These are phyloP conservation scores for Lachancea waltii DNA, from an alignment of 805 yeast species.

Conservation along the genomic window DNA sequence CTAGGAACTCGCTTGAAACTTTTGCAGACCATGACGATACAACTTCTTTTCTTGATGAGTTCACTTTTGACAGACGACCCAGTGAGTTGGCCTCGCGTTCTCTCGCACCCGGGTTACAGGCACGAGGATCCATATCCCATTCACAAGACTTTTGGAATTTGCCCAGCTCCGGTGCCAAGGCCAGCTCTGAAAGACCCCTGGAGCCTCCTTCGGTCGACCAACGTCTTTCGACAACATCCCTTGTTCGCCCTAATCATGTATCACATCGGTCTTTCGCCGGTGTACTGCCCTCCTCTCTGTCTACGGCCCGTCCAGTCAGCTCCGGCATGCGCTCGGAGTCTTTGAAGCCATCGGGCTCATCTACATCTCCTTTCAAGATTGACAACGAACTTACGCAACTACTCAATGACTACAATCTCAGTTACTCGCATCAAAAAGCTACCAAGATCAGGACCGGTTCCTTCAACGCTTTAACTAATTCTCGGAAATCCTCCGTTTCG, in stretches of 20 bases:
- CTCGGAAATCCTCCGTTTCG: slow-evolving; percentile 6
- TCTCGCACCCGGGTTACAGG: slow-evolving; percentile 10
- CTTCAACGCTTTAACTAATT: slow-evolving; percentile 8
- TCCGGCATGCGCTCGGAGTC: slow-evolving; percentile 4
- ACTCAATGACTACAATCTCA: slow-evolving; percentile 23
- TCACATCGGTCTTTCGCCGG: slow-evolving; percentile 4
- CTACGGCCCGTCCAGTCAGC: slow-evolving; percentile 3
- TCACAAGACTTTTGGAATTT: slow-evolving; percentile 27
- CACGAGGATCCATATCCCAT: slow-evolving; percentile 28
- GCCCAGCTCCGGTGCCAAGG: slow-evolving; percentile 4
- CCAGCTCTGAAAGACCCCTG: background rate
- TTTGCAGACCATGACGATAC: slow-evolving; percentile 4
- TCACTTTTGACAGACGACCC: slow-evolving; percentile 16
- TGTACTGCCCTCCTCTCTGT: slow-evolving; percentile 2
- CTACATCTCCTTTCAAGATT: slow-evolving; percentile 10
- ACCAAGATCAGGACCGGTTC: slow-evolving; percentile 10
- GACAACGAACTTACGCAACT: slow-evolving; percentile 22
- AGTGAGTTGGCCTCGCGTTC: slow-evolving; percentile 18
- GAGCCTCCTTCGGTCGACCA: background rate
- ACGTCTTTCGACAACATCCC: background rate
- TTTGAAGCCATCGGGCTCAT: background rate
- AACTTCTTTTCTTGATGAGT: slow-evolving; percentile 15
- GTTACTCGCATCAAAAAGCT: slow-evolving; percentile 9
- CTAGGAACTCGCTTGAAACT: slow-evolving; percentile 6
- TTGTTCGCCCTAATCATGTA: background rate